Percentiles rank a stretch among this genome's conserved stretches.
Conservation (phyloP, 1,284 basidiomycete genomes). For the Lentinula novae-zelandiae region DNA sequence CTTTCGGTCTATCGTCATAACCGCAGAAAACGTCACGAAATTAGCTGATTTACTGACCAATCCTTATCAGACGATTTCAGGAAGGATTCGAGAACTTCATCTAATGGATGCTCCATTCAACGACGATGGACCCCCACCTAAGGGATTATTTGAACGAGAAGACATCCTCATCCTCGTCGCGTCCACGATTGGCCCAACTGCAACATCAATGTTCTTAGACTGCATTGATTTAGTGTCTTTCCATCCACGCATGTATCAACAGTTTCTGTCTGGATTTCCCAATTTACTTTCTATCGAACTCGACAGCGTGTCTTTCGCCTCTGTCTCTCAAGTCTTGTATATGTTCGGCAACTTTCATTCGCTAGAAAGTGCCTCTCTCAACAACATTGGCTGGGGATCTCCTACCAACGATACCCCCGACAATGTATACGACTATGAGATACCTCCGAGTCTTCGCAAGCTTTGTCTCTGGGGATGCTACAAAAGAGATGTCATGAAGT, state of each 20-base stretch:
- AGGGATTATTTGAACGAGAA: neutral
- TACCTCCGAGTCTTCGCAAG: slow-evolving; percentile 13
- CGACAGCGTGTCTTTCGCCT: slow-evolving; percentile 2
- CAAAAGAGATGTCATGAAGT: slow-evolving; percentile 21
- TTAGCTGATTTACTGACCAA: neutral
- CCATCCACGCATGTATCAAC: neutral
- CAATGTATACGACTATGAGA: neutral
- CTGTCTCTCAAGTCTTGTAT: slow-evolving; percentile 9
- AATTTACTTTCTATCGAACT: neutral
- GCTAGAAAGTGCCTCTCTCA: neutral
- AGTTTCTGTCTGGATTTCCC: neutral
- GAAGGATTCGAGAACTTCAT: neutral
- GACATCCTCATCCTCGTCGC: neutral
- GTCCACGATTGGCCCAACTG: neutral
- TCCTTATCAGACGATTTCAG: slow-evolving; percentile 3
- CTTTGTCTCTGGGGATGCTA: slow-evolving; percentile 20
- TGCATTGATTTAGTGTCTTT: neutral
- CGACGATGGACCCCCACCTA: neutral
- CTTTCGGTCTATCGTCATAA: neutral
- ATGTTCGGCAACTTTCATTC: slow-evolving; percentile 6
- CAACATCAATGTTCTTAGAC: neutral
- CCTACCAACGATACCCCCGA: neutral
- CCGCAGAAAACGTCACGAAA: neutral
- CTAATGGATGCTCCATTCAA: neutral
- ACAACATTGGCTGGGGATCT: slow-evolving; percentile 10